Evolutionary conservation across 1,284 basidiomycete species (phyloP).

Genomic region (Ustilago esculenta): DNA sequence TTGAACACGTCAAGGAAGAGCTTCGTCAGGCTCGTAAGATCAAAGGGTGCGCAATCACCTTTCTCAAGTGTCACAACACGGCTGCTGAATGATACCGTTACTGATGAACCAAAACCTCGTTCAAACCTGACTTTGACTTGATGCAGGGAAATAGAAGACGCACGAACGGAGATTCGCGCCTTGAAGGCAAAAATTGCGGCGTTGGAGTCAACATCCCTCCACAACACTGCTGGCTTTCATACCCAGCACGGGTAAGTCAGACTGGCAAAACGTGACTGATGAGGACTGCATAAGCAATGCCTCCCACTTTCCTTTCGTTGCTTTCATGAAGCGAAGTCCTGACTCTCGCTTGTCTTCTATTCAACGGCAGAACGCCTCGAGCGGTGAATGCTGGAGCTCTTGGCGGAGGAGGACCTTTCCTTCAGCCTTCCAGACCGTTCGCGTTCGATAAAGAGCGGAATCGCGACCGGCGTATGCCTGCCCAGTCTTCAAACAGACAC

Average conservation of each 20-base stretch:
- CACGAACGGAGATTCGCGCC: conserved; percentile 10
- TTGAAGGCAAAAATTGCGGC: conserved; percentile 16
- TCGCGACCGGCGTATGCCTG: background rate
- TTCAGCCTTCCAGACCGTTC: background rate
- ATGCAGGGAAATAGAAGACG: conserved; percentile 17
- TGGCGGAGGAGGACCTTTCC: background rate
- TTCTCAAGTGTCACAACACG: too few species aligned
- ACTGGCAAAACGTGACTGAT: background rate
- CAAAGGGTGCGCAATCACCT: conserved; percentile 6
- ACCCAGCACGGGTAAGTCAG: background rate
- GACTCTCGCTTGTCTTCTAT: too few species aligned
- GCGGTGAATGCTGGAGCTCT: background rate
- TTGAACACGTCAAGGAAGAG: conserved; percentile 24
- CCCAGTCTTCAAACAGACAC: background rate
- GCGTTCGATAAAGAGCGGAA: background rate
- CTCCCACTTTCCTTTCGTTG: too few species aligned
- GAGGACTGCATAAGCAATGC: too few species aligned
- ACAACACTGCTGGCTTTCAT: background rate
- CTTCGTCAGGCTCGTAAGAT: conserved; percentile 5
- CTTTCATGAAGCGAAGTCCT: too few species aligned
- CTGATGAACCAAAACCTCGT: too few species aligned
- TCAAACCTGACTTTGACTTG: too few species aligned
- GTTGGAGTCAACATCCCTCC: background rate
- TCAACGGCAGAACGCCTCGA: too few species aligned
- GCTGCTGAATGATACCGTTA: too few species aligned